Percentiles rank a stretch among this genome's conserved stretches.
Evolutionary conservation across 164 flowering plant genomes (phyloP).

Genomic region (Kalanchoe fedtschenkoi): DNA sequence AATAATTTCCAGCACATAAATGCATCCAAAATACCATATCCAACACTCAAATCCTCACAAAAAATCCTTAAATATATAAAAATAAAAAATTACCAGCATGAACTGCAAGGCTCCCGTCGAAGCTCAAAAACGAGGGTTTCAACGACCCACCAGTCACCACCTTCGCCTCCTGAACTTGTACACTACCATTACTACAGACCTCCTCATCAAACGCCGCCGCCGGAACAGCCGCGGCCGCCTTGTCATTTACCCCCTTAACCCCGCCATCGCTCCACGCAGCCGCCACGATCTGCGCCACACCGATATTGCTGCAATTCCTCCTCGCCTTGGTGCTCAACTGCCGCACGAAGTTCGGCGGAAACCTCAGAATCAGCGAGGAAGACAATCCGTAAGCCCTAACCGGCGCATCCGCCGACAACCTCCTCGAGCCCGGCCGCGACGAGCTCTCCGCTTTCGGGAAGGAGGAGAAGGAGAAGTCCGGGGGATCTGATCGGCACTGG

Average conservation of each 20-base stretch:
- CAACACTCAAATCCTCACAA: neutral
- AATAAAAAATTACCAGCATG: conserved; percentile 66
- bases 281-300: conserved; percentile 88
- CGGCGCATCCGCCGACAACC: neutral
- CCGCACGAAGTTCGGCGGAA: conserved; percentile 86
- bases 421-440: neutral
- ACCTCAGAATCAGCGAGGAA: conserved; percentile 61
- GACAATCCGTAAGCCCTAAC: conserved; percentile 13
- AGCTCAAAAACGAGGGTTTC: conserved; percentile 44
- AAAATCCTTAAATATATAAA: neutral
- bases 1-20: neutral
- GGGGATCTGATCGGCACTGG: too few species aligned
- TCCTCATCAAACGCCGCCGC: conserved; percentile 18
- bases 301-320: conserved; percentile 93
- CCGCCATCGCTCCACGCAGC: conserved; percentile 58
- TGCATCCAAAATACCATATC: neutral
- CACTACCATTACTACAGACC: conserved; percentile 20
- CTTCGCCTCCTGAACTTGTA: conserved; percentile 29
- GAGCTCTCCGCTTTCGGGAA: conserved; percentile 3
- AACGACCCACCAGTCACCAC: conserved; percentile 20
- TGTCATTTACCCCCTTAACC: conserved; percentile 16
- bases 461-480: too few species aligned
- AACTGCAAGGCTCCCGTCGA: conserved; percentile 74
- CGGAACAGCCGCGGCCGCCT: conserved; percentile 20
- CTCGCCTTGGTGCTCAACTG: conserved; percentile 88